Base-by-base conservation (phyloP, 2,329 filamentous ascomycete species). In the Aspergillus sojae region DNA sequence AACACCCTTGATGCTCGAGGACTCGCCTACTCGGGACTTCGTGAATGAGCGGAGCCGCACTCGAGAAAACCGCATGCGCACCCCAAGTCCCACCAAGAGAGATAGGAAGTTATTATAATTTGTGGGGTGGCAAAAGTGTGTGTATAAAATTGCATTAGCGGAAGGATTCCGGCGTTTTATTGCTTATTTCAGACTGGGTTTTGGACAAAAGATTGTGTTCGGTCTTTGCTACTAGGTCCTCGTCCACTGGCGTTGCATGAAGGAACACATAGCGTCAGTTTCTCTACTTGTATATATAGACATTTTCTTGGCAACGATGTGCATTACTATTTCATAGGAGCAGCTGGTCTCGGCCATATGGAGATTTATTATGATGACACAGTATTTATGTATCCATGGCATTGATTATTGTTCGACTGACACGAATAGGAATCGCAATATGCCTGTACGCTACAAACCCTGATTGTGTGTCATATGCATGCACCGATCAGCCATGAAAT, bases 51-150 rank as follows among this genome's bases (percentile, higher is more conserved):
- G 74, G 46, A 75, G 66, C 53, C 75, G 72, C 23, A 72, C 73
- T 43, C 70, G 73, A 5, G 71, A 74, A 48, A 66, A 66, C 12
- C 73, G 77, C 50, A 63, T 75, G 55, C 75, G 75, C n/a, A 78
- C 75, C 2, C 78, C 78, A 19, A 79, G 77, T 63, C 78, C 78
- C 4, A 68, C 70, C 2, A 79, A 79, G 63, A 70, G 75, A 16
- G 60, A 61, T 34, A 64, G 69, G 50, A 70, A 65, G 26, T 71
- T 75, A 3, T 56, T 64, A 34, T 65, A 41, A 62, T 43, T 12
- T 28, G 21, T n/a, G 39, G 26, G 16, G 10, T 34, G 16, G 23
- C 19, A n/a, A 50, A 61, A 28, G 52, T 45, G 30, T 53, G 30
- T 53, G 36, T 28, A 28, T 11, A 36, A 26, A 26, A 39, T 60